These are phyloP conservation scores for Russula sp. DNA, from an alignment of 768 basidiomycete genomes.

Conservation along the genomic window DNA sequence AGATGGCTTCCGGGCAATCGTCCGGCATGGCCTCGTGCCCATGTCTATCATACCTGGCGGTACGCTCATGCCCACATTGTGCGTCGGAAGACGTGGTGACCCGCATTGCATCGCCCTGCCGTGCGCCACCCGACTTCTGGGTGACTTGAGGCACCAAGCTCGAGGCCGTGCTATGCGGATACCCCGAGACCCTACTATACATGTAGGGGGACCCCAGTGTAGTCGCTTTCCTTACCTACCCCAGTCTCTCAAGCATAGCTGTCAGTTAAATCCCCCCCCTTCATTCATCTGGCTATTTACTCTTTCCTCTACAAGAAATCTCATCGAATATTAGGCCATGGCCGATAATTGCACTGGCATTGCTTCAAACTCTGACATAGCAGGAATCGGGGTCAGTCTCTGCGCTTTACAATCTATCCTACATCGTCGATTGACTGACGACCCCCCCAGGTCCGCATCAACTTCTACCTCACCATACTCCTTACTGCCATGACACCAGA, in stretches of 20 bases:
- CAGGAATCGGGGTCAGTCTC: slow-evolving; percentile 11
- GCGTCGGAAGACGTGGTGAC: not conserved
- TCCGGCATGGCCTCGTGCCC: not conserved
- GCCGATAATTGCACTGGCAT: not conserved
- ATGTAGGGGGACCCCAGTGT: not conserved
- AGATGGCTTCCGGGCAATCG: not conserved
- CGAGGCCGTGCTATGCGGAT: not conserved
- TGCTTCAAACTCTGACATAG: slow-evolving; percentile 1
- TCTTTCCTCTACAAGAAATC: too few species aligned
- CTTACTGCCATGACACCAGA: not conserved
- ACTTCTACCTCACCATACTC: slow-evolving; percentile 12
- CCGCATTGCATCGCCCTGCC: not conserved
- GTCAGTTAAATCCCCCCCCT: too few species aligned
- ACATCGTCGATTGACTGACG: not conserved
- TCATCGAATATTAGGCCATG: not conserved
- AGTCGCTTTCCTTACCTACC: not conserved
- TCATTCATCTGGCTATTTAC: too few species aligned
- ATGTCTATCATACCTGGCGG: not conserved
- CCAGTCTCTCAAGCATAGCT: not conserved
- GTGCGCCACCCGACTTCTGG: not conserved
- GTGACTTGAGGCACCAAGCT: not conserved
- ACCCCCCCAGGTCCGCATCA: slow-evolving; percentile 2
- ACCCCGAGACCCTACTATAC: not conserved
- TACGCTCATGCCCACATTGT: not conserved
- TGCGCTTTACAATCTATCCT: not conserved